phyloP scores from a whole-genome alignment of 2,329 filamentous ascomycete genomes.

The Ascochyta lentis region DNA sequence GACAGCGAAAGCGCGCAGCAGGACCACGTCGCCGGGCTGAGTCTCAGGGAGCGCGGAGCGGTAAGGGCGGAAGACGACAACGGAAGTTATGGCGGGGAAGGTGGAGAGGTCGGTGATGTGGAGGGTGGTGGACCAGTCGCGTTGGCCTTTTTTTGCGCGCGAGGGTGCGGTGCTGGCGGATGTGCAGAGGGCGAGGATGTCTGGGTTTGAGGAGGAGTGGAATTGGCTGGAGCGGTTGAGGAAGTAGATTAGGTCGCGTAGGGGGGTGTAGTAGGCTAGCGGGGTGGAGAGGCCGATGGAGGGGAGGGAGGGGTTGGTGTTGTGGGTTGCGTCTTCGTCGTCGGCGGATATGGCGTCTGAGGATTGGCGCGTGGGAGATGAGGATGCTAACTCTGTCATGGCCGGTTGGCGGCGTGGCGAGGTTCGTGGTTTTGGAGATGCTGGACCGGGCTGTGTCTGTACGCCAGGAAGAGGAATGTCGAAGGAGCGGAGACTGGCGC shows the following conservation, averaged over 20 bases:
- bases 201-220: conserved; percentile 45
- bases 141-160: conserved; percentile 51
- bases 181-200: conserved; percentile 55
- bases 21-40: conserved; percentile 52
- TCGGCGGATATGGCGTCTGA: conserved; percentile 17
- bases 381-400: conserved; percentile 17
- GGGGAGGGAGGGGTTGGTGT: conserved; percentile 16
- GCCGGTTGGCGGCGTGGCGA: conserved; percentile 22
- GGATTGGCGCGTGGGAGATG: conserved; percentile 17
- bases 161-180: conserved; percentile 39
- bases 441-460: conserved; percentile 14
- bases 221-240: conserved; percentile 50
- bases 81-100: conserved; percentile 35
- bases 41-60: conserved; percentile 51
- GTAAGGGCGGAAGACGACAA: conserved; percentile 55
- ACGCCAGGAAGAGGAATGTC: conserved; percentile 26
- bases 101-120: conserved; percentile 49
- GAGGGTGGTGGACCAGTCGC: conserved; percentile 54
- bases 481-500: conserved; percentile 20
- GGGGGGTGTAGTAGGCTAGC: conserved; percentile 55
- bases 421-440: background rate
- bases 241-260: conserved; percentile 49
- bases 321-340: conserved; percentile 8
- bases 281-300: conserved; percentile 50
- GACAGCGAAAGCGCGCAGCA: conserved; percentile 54